Evolutionary conservation across 768 basidiomycete genomes (phyloP).

Genomic region (Vararia minispora): DNA sequence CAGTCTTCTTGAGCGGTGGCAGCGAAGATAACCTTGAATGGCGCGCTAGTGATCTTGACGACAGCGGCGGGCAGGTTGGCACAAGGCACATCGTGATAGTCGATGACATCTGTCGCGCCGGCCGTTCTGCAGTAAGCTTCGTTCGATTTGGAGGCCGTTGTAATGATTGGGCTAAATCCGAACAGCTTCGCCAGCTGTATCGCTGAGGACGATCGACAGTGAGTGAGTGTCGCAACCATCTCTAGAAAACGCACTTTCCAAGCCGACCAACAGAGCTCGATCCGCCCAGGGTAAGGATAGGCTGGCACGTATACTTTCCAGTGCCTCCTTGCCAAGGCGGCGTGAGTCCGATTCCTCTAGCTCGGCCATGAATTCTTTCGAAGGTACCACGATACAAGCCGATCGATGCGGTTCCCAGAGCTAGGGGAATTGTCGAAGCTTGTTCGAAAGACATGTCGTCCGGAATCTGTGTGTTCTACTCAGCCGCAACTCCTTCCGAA

Average conservation of each 20-base stretch:
- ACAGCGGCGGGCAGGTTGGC: constrained; percentile 5
- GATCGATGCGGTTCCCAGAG: constrained; percentile 36
- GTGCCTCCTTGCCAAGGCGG: constrained; percentile 26
- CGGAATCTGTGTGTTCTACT: constrained; percentile 32
- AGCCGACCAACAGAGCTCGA: constrained; percentile 39
- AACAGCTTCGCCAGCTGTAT: constrained; percentile 13
- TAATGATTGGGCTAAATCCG: constrained; percentile 13
- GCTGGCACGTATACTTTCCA: constrained; percentile 31
- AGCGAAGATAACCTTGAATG: constrained; percentile 9
- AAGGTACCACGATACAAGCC: constrained; percentile 34
- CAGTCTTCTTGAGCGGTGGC: constrained; percentile 9
- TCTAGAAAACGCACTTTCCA: constrained; percentile 21
- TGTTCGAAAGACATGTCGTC: constrained; percentile 34
- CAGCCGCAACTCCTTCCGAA: not conserved
- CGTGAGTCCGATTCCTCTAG: constrained; percentile 27
- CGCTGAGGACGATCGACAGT: constrained; percentile 1
- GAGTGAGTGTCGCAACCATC: not conserved
- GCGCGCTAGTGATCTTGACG: constrained; percentile 8
- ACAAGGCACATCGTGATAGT: constrained; percentile 10
- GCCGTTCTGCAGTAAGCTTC: constrained; percentile 4
- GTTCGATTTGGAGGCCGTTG: constrained; percentile 9
- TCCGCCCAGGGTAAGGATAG: constrained; percentile 39
- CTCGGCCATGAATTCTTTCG: constrained; percentile 19
- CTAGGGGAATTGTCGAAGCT: constrained; percentile 37
- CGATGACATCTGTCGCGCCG: constrained; percentile 14